These are phyloP conservation scores for Gossypium anomalum DNA, from an alignment of 345 rosid genomes.

Conservation along the genomic window DNA sequence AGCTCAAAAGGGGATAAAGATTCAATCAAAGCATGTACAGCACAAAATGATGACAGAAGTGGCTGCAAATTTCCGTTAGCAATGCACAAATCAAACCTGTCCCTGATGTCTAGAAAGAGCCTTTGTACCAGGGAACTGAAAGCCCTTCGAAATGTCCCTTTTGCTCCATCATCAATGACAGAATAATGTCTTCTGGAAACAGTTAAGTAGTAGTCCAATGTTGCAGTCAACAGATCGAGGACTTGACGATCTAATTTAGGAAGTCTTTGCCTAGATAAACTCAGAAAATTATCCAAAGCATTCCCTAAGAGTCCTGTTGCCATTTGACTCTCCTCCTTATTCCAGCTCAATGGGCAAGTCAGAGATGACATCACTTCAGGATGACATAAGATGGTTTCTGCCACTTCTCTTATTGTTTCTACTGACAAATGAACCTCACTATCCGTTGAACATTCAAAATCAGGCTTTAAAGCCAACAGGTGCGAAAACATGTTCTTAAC, in stretches of 20 bases:
- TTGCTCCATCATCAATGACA: slow-evolving; percentile 24
- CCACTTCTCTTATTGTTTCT: slow-evolving; percentile 45
- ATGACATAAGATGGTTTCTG: slow-evolving; percentile 54
- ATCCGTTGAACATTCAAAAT: slow-evolving; percentile 24
- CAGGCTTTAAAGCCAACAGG: slow-evolving; percentile 32
- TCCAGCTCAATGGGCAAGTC: slow-evolving; percentile 42
- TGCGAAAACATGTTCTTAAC: slow-evolving; percentile 46
- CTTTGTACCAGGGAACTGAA: slow-evolving; percentile 40
- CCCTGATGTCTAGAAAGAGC: slow-evolving; percentile 39
- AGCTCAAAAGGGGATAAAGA: slow-evolving; percentile 70
- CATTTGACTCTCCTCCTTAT: slow-evolving; percentile 26
- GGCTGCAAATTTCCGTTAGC: slow-evolving; percentile 35
- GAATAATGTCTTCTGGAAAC: slow-evolving; percentile 23
- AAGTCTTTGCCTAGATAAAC: slow-evolving; percentile 35
- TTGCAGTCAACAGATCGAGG: slow-evolving; percentile 50
- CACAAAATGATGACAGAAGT: slow-evolving; percentile 50
- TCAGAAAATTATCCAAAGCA: slow-evolving; percentile 36
- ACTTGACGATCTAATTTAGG: slow-evolving; percentile 52
- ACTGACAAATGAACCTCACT: slow-evolving; percentile 24
- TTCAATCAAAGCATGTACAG: slow-evolving; percentile 48
- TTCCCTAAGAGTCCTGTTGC: slow-evolving; percentile 25
- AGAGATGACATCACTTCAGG: slow-evolving; percentile 49
- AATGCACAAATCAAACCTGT: slow-evolving; percentile 45
- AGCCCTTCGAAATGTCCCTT: slow-evolving; percentile 38
- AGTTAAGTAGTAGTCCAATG: slow-evolving; percentile 48